phyloP scores from a whole-genome alignment of 2,329 filamentous ascomycete genomes.

The Esteya vermicola region DNA sequence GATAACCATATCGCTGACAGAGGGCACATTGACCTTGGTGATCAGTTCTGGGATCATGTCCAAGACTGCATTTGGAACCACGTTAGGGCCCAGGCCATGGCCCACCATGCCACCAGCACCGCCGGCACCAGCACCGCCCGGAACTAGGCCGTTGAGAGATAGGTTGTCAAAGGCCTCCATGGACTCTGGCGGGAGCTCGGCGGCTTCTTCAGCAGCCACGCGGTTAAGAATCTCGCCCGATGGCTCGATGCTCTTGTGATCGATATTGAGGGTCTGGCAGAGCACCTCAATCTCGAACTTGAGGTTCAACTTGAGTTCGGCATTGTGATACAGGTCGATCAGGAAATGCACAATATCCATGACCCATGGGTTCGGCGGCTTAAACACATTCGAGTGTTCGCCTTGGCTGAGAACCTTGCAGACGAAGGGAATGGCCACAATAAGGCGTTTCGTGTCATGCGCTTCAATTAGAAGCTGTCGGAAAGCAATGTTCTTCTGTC shows the following conservation, averaged over 20 bases:
- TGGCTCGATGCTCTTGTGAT: slow-evolving; percentile 82
- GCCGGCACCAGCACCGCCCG: slow-evolving; percentile 38
- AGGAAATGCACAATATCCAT: slow-evolving; percentile 90
- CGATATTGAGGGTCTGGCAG: slow-evolving; percentile 82
- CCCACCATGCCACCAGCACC: slow-evolving; percentile 20
- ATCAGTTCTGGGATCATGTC: slow-evolving; percentile 75
- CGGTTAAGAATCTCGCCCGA: slow-evolving; percentile 75
- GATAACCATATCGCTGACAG: slow-evolving; percentile 66
- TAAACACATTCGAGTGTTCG: slow-evolving; percentile 73
- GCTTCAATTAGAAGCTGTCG: slow-evolving; percentile 90
- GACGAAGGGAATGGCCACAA: slow-evolving; percentile 91
- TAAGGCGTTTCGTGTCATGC: slow-evolving; percentile 78
- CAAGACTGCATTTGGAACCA: slow-evolving; percentile 60
- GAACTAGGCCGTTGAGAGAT: slow-evolving; percentile 58
- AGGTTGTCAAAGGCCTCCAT: slow-evolving; percentile 75
- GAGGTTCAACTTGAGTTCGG: slow-evolving; percentile 86
- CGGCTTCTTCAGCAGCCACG: slow-evolving; percentile 45
- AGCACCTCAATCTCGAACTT: slow-evolving; percentile 98
- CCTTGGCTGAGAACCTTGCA: slow-evolving; percentile 90
- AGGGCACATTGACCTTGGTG: slow-evolving; percentile 65
- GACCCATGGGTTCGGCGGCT: slow-evolving; percentile 89
- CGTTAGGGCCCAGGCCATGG: slow-evolving; percentile 58
- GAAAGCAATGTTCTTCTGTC: slow-evolving; percentile 93
- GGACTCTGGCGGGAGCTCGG: slow-evolving; percentile 48
- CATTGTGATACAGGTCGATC: slow-evolving; percentile 85